These are phyloP conservation scores for Sugiyamaella paludigena DNA, from an alignment of 1,139 yeast species.

Conservation along the genomic window DNA sequence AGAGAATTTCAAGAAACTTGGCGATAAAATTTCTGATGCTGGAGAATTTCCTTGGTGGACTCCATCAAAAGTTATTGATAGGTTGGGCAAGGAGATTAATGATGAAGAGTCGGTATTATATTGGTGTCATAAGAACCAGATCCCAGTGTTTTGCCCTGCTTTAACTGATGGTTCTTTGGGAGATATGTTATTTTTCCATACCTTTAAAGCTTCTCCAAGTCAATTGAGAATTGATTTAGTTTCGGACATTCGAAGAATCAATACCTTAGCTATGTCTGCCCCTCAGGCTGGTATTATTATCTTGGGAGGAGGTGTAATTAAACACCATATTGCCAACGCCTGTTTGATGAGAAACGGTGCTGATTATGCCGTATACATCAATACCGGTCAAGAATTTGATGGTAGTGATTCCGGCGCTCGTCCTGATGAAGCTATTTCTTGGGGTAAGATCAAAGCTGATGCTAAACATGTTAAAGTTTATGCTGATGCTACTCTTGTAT, in stretches of 20 bases:
- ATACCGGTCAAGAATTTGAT: conserved; percentile 98
- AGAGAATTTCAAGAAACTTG: conserved; percentile 49
- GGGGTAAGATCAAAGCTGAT: conserved; percentile 98
- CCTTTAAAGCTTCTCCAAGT: conserved; percentile 88
- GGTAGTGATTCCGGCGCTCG: conserved; percentile 99
- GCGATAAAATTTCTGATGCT: conserved; percentile 53
- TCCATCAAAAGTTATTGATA: conserved; percentile 86
- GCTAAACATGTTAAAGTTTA: conserved; percentile 89
- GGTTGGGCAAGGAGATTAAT: conserved; percentile 92
- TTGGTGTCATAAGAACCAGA: conserved; percentile 96
- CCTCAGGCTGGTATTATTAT: conserved; percentile 92
- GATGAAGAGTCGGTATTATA: conserved; percentile 91
- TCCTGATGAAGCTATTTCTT: conserved; percentile 97
- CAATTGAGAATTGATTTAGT: conserved; percentile 90
- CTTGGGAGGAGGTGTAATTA: conserved; percentile 93
- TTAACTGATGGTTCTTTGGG: conserved; percentile 98
- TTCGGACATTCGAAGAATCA: conserved; percentile 85
- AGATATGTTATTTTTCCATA: conserved; percentile 97
- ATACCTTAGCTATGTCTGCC: conserved; percentile 96
- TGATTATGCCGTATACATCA: conserved; percentile 92
- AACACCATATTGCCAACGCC: conserved; percentile 97
- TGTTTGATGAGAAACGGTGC: conserved; percentile 99
- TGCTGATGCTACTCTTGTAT: conserved; percentile 93
- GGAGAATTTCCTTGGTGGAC: conserved; percentile 72
- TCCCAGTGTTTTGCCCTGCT: conserved; percentile 96